phyloP scores from a whole-genome alignment of 768 basidiomycete species.

The Astraeus odoratus region DNA sequence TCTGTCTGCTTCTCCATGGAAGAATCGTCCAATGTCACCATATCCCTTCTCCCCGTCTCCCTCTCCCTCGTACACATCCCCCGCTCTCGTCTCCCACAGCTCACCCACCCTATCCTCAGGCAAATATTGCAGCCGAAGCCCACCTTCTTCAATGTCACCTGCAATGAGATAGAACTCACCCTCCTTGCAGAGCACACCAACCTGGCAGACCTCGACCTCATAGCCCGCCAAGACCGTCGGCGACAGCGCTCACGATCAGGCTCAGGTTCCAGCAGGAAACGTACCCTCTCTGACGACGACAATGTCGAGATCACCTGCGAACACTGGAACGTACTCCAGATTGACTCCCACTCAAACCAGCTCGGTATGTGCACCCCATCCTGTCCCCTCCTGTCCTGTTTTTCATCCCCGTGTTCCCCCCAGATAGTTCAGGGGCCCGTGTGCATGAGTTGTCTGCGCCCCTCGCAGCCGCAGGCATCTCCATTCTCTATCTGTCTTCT shows the following conservation, averaged over 20 bases:
- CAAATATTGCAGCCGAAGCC: conserved; percentile 64
- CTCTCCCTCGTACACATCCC: conserved; percentile 73
- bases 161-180: conserved; percentile 74
- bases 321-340: conserved; percentile 73
- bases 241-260: conserved; percentile 37
- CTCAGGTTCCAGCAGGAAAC: conserved; percentile 26
- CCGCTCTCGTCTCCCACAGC: conserved; percentile 51
- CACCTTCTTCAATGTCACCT: conserved; percentile 67
- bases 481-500: conserved; percentile 76
- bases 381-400: conserved; percentile 2
- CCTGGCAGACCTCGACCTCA: conserved; percentile 52
- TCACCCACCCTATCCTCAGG: conserved; percentile 57
- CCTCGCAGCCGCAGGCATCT: conserved; percentile 69
- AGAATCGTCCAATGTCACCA: conserved; percentile 39
- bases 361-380: conserved; percentile 39
- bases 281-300: conserved; percentile 32
- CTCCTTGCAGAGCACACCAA: conserved; percentile 58
- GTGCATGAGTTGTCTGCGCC: conserved; percentile 73
- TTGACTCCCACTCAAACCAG: conserved; percentile 71
- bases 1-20: conserved; percentile 13
- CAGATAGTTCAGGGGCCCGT: conserved; percentile 65
- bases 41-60: conserved; percentile 63
- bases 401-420: conserved; percentile 3
- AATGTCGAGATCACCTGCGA: conserved; percentile 63
- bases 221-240: conserved; percentile 52